phyloP scores from a whole-genome alignment of 2,329 filamentous ascomycete genomes.

The Penicillium sp. region DNA sequence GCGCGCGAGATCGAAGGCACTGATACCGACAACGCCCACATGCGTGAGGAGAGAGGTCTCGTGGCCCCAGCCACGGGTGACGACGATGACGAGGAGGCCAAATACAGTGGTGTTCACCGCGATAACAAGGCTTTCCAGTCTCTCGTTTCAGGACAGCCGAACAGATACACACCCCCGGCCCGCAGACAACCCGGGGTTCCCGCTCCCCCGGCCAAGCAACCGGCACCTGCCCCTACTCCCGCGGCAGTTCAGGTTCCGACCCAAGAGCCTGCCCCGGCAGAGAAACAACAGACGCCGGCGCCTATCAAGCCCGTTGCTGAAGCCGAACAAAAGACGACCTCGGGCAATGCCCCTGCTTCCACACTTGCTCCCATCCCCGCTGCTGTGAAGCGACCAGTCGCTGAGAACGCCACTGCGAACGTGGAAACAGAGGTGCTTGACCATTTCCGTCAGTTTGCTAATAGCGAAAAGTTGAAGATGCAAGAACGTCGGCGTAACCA shows the following conservation, averaged over 20 bases:
- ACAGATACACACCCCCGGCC: conserved; percentile 88
- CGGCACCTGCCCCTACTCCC: conserved; percentile 54
- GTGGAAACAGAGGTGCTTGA: conserved; percentile 62
- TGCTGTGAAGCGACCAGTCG: conserved; percentile 36
- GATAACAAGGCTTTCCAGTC: conserved; percentile 62
- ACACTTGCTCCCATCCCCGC: conserved; percentile 9
- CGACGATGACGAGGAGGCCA: conserved; percentile 82
- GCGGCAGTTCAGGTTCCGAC: conserved; percentile 25
- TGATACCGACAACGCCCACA: conserved; percentile 71
- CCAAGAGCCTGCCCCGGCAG: conserved; percentile 25
- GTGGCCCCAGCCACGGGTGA: conserved; percentile 64
- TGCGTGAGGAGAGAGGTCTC: conserved; percentile 84
- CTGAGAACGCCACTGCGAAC: conserved; percentile 58
- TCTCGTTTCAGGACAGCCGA: conserved; percentile 59
- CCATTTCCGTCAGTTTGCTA: conserved; percentile 65
- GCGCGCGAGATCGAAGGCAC: conserved; percentile 87
- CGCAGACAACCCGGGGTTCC: conserved; percentile 75
- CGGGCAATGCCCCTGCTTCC: conserved; percentile 17
- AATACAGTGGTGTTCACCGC: conserved; percentile 90
- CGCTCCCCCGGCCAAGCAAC: conserved; percentile 80
- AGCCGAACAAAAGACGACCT: conserved; percentile 25
- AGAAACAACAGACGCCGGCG: conserved; percentile 22
- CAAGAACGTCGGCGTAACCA: conserved; percentile 58
- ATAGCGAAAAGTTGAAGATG: conserved; percentile 60
- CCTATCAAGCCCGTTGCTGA: conserved; percentile 25